Evolutionary conservation across 2,329 filamentous ascomycete genomes (phyloP), one percentile per base, ranked within the genome.

Genomic region (Zymoseptoria passerinii): DNA sequence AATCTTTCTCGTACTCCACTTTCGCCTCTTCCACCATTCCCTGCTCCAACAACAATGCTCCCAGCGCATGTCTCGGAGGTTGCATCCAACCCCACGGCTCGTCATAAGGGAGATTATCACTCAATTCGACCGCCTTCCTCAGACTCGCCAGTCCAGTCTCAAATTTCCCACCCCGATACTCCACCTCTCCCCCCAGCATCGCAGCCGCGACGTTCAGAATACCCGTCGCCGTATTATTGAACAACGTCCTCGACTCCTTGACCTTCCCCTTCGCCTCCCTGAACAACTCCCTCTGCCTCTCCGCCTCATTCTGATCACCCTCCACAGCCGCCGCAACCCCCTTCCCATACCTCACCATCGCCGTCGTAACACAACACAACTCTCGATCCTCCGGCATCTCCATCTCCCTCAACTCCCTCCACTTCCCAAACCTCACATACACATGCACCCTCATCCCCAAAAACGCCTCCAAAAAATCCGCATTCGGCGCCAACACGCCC

Each of bases 41-140:
- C 66, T 87, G 85, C 67, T 90, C 87, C 1, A 88, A 75, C 19
- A 88, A 68, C 3, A 90, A 74, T 0, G 86, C 87, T 0, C 83
- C 86, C 44, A 84, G 83, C 0, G 86, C 86, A 69, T 90, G 87
- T 1, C 86, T 77, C 0, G 83, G 80, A 0, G 87, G 87, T 66
- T 88, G 85, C 86, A 90, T 89, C 86, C 87, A 90, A 0, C 84
- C 86, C 86, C 86, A 89, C 0, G 87, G 87, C 68, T 90, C 87
- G 60, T 86, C 83, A 59, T 88, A 90, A 0, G 83, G 83, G 18
- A 90, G 74, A 0, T 70, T 72, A 65, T 88, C 85, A 59, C 87
- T 83, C 1, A 81, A 75, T 0, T 71, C 64, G 28, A 87, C 81
- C 0, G 85, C 79, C n/a, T 74, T 72, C 0, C 77, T 77, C 2